Conservation (phyloP, 148 eudicot genomes). For the Chenopodium formosanum region DNA sequence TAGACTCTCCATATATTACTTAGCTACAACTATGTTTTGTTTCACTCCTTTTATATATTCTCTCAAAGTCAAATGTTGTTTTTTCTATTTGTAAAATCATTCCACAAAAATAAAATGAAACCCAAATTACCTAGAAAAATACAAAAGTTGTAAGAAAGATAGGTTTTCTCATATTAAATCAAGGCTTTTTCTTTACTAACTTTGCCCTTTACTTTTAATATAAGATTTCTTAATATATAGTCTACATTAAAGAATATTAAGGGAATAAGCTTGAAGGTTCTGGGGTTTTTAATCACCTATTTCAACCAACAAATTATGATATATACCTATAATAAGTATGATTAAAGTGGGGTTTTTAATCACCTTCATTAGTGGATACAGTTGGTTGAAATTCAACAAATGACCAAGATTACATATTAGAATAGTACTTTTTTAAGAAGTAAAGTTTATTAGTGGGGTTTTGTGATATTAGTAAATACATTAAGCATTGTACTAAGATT, state of each 20-base stretch:
- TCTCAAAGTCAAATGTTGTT: constrained; percentile 27
- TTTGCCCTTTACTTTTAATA: constrained; percentile 25
- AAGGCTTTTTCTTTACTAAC: constrained; percentile 19
- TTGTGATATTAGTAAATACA: constrained; percentile 9
- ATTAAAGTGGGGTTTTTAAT: constrained; percentile 13
- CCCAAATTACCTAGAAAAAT: neutral
- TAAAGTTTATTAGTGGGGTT: neutral
- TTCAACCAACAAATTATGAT: constrained; percentile 27
- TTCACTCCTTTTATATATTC: constrained; percentile 24
- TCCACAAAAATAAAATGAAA: neutral
- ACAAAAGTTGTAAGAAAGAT: constrained; percentile 6
- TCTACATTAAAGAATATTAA: neutral
- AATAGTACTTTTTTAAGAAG: neutral
- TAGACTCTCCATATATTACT: constrained; percentile 26
- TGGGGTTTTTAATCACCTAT: neutral
- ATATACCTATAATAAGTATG: neutral
- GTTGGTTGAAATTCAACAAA: neutral
- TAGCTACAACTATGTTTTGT: neutral
- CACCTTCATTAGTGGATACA: constrained; percentile 30
- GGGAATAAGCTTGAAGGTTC: constrained; percentile 6
- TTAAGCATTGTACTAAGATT: constrained; percentile 1
- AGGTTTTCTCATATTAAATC: constrained; percentile 12
- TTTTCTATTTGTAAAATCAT: constrained; percentile 2
- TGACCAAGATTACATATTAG: neutral
- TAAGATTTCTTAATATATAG: neutral